These are phyloP conservation scores for Wickerhamomyces chambardii DNA, from an alignment of 805 yeast species.

Conservation along the genomic window DNA sequence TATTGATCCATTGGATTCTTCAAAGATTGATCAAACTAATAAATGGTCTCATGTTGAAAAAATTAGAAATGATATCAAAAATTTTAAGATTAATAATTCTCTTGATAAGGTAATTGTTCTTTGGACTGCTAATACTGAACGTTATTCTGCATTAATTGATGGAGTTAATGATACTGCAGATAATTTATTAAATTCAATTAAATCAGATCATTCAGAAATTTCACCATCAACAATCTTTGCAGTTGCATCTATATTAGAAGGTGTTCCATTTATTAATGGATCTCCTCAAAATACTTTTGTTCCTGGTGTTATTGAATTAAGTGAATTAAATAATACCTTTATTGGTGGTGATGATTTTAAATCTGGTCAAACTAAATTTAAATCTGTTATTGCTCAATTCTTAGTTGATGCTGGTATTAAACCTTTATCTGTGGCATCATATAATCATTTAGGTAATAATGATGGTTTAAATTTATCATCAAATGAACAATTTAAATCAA, in stretches of 20 bases:
- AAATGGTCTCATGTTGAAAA: constrained; percentile 89
- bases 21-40: constrained; percentile 40
- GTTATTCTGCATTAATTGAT: constrained; percentile 67
- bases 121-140: constrained; percentile 98
- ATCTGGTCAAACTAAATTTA: constrained; percentile 92
- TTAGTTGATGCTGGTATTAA: constrained; percentile 96
- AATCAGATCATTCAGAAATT: constrained; percentile 72
- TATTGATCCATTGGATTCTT: constrained; percentile 35
- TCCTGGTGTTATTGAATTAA: constrained; percentile 88
- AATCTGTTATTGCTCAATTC: constrained; percentile 94
- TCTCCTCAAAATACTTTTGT: constrained; percentile 97
- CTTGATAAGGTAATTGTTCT: constrained; percentile 84
- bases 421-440: constrained; percentile 90
- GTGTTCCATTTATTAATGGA: constrained; percentile 87
- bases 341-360: constrained; percentile 98
- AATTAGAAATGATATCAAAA: constrained; percentile 74
- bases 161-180: constrained; percentile 90
- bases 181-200: constrained; percentile 64
- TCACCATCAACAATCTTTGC: constrained; percentile 94
- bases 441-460: constrained; percentile 93
- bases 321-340: constrained; percentile 64
- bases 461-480: constrained; percentile 91
- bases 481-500: constrained; percentile 88
- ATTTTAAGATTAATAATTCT: constrained; percentile 60
- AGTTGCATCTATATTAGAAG: constrained; percentile 84